Percentiles rank a stretch among this genome's conserved stretches.
Evolutionary conservation across 2,329 filamentous ascomycete species (phyloP).

Genomic region (Cercospora sesami): DNA sequence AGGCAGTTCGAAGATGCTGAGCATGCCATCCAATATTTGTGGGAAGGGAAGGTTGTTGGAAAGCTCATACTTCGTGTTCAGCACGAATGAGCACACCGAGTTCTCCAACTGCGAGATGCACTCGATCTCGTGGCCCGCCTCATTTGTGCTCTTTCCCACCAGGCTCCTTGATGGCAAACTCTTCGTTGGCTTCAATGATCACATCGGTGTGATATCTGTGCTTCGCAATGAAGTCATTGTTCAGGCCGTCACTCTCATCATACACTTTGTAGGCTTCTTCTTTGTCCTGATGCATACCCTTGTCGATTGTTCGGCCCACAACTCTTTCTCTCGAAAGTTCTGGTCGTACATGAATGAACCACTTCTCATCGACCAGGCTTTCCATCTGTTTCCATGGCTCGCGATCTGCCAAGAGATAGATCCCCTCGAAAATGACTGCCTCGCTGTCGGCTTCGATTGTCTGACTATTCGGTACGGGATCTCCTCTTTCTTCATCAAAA

Average conservation of each 20-base stretch:
- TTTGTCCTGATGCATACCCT: not conserved
- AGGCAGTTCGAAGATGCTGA: conserved; percentile 40
- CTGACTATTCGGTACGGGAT: not conserved
- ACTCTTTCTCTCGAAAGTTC: not conserved
- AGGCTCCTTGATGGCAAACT: not conserved
- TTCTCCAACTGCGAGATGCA: not conserved
- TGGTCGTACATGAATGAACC: not conserved
- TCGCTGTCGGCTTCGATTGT: not conserved
- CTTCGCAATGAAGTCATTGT: not conserved
- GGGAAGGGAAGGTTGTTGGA: conserved; percentile 37
- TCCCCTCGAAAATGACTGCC: not conserved
- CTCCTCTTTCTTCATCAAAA: not conserved
- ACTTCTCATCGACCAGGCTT: not conserved
- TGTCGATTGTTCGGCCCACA: not conserved
- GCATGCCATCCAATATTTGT: conserved; percentile 35
- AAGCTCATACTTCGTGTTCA: conserved; percentile 30
- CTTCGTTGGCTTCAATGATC: not conserved
- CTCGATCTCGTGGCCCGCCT: not conserved
- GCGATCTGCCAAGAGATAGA: not conserved
- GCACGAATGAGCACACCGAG: not conserved
- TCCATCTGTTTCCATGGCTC: not conserved
- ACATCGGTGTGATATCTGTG: not conserved
- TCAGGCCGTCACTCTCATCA: not conserved
- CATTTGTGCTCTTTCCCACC: not conserved
- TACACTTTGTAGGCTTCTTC: not conserved